Evolutionary conservation across 495 filamentous ascomycete species (phyloP), one percentile per base, ranked within the genome.

Genomic region (Aspergillus cavernicola): DNA sequence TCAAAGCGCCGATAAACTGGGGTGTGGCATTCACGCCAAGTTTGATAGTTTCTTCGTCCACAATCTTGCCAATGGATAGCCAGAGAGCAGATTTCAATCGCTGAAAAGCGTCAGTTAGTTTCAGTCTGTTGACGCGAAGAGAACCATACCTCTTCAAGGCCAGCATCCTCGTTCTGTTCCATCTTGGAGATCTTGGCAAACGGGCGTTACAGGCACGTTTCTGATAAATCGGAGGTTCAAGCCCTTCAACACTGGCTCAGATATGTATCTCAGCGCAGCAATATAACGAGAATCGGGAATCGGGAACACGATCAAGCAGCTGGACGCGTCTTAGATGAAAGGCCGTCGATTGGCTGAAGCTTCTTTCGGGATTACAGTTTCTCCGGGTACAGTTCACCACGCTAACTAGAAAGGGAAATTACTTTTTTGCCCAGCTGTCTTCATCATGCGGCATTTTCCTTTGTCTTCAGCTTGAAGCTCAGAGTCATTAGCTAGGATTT

Each of bases 71-170:
- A 53, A 96, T 83, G 18, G 83, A 80, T 66, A 87, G 88, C 92
- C 92, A 97, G n/a, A 98, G 80, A 28, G 90, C 89, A 44, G 89
- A 84, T 80, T 98, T 98, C 51, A 97, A 79, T 56, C 86, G 86
- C 90, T 96, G 52, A 6, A 11, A 19, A 7, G n/a, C 22, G 16
- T 44, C 22, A 43, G 19, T 13, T 28, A 3, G 6, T 19, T 16
- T 31, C 49, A 20, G 12, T 16, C 11, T 22, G 24, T 24, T 26
- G 45, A 41, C 24, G 8, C n/a, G 24, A 11, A 9, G 4, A 18
- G 5, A 38, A 15, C 44, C 55, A 28, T 63, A 75, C 73, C 62
- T 75, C 71, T 55, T 75, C 68, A 20, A 77, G 54, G 12, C 68
- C 61, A 28, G 62, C 58, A 49, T 75, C 65, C 48, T 77, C 70